Evolutionary conservation across 1,139 yeast species (phyloP), one percentile per base, ranked within the genome.

Genomic region (Nakaseomyces uthaithaninus): DNA sequence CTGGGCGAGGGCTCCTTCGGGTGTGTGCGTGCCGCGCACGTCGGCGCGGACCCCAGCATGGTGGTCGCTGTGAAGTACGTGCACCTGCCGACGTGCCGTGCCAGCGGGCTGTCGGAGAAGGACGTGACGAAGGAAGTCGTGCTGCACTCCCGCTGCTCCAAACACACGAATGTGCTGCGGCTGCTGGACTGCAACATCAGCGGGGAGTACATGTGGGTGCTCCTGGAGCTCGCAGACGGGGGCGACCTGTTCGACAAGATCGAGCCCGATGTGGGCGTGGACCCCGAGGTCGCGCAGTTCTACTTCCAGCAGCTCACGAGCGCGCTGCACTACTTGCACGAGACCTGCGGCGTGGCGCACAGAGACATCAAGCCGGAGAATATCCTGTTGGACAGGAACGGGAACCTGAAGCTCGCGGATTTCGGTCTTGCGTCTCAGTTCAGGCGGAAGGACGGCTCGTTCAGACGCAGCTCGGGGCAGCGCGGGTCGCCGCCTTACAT

Each of bases 361-460:
- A 62, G 95, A 47, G 95, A 86, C 57, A 82, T 87, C 43, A 86
- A 86, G 55, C 95, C 95, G 0, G 95, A 86, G 54, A 86, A 86
- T 55, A 75, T 86, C n/a, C 66, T 87, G 25, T 64, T 87, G 15
- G 95, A 86, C 55, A 65, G 65, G 22, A 73, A 73, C 41, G 78
- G 77, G 4, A 81, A 81, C 53, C 59, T 80, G 48, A 78, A 79
- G 53, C 59, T 80, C 14, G 77, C 82, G 1, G 86, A 79, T 57
- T 79, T 79, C 59, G 86, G 87, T 0, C 58, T 79, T 10, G 83
- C 85, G 0, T 69, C 79, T 23, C 72, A 75, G 17, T 78, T 71
- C 51, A 62, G 55, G 36, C 64, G 74, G 63, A 50, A 77, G 65
- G 52, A 75, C 65, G 93, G 91, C 46, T 59, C 72, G 44, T 52